Evolutionary conservation across 306 rosid species (phyloP).

Genomic region (Potentilla sterilis): DNA sequence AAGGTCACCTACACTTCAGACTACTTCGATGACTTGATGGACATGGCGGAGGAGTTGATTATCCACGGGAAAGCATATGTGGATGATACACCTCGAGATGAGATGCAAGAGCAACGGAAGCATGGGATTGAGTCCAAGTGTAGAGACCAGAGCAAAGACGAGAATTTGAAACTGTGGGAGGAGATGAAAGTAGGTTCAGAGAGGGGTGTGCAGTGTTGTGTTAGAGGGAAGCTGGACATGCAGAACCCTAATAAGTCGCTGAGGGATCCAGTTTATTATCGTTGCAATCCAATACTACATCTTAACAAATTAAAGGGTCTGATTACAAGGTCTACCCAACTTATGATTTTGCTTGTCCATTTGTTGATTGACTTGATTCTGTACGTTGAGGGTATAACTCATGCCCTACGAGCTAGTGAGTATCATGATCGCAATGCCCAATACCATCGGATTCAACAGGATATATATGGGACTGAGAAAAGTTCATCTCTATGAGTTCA

Average conservation of each 20-base stretch:
- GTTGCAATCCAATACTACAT: constrained; percentile 84
- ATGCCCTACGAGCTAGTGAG: constrained; percentile 94
- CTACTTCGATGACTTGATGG: constrained; percentile 82
- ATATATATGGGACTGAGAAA: constrained; percentile 75
- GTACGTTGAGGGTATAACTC: constrained; percentile 74
- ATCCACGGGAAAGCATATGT: constrained; percentile 81
- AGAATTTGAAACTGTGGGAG: constrained; percentile 72
- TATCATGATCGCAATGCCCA: constrained; percentile 94
- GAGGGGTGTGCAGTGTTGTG: constrained; percentile 82
- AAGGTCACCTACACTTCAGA: constrained; percentile 74
- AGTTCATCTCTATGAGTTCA: constrained; percentile 83
- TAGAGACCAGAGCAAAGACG: constrained; percentile 60
- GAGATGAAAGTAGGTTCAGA: constrained; percentile 84
- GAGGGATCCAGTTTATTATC: constrained; percentile 92
- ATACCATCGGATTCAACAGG: constrained; percentile 73
- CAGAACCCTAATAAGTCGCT: constrained; percentile 89
- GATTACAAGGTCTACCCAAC: constrained; percentile 88
- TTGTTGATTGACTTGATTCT: too few relatives aligned
- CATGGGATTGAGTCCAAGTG: constrained; percentile 80
- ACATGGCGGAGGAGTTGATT: constrained; percentile 80
- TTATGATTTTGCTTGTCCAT: constrained; percentile 95
- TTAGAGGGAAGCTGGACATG: constrained; percentile 94
- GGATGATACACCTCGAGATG: constrained; percentile 95
- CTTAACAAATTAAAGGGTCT: constrained; percentile 91
- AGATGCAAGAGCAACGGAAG: constrained; percentile 87